Percentiles rank a stretch among this genome's conserved stretches.
Conservation (phyloP, 1,284 basidiomycete genomes). For the Volvariella volvacea region DNA sequence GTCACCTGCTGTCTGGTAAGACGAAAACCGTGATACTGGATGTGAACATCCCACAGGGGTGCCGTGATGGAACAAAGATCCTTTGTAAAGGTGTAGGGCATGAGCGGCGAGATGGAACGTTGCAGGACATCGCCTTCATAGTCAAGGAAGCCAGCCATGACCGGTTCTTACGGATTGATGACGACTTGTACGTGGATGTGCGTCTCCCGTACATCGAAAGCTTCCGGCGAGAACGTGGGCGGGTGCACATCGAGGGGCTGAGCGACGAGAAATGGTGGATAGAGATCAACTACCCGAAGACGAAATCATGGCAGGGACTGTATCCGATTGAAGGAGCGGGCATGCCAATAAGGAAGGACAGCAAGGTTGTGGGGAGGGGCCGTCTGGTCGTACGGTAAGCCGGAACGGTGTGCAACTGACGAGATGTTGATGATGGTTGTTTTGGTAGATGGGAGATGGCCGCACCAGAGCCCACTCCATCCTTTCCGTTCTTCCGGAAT, state of each 20-base stretch:
- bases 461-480: slow-evolving; percentile 16
- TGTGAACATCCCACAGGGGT: slow-evolving; percentile 17
- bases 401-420: slow-evolving; percentile 4
- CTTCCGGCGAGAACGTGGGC: slow-evolving; percentile 13
- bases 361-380: slow-evolving; percentile 62
- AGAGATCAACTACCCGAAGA: slow-evolving; percentile 13
- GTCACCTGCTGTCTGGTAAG: slow-evolving; percentile 15
- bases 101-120: slow-evolving; percentile 17
- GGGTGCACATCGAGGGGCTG: slow-evolving; percentile 16
- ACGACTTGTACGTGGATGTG: slow-evolving; percentile 19
- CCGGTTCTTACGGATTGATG: slow-evolving; percentile 15
- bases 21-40: slow-evolving; percentile 16
- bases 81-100: slow-evolving; percentile 17
- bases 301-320: slow-evolving; percentile 37
- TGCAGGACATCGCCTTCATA: slow-evolving; percentile 19
- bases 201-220: slow-evolving; percentile 19
- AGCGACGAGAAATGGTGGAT: slow-evolving; percentile 16
- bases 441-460: slow-evolving; percentile 28
- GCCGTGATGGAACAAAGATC: slow-evolving; percentile 17
- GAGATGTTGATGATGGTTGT: slow-evolving; percentile 1
- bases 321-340: slow-evolving; percentile 64
- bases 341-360: slow-evolving; percentile 73
- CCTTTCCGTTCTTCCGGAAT: neutral
- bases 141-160: slow-evolving; percentile 16
- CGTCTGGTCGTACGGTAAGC: slow-evolving; percentile 73